A percentile compares a stretch with the other conserved stretches of the same genome.
These are phyloP conservation scores for Zymoseptoria ardabiliae DNA, from an alignment of 2,329 filamentous ascomycete species.

Conservation along the genomic window DNA sequence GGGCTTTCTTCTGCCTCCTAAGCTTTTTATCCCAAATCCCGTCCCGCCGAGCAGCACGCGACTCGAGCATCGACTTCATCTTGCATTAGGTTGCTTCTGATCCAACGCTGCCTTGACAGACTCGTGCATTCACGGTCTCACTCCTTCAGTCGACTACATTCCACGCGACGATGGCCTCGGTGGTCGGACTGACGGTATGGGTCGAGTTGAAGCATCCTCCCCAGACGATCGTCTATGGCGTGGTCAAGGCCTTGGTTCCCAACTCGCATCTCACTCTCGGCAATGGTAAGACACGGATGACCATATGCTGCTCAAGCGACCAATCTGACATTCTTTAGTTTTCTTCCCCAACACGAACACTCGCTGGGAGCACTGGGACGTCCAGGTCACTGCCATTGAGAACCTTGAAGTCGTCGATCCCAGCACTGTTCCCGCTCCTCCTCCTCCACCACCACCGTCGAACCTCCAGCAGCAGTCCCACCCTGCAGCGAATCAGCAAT, in stretches of 20 bases:
- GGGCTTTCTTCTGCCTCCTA: not conserved
- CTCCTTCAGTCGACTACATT: not conserved
- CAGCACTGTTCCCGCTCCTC: constrained; percentile 6
- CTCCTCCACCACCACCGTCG: constrained; percentile 4
- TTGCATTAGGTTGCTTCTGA: not conserved
- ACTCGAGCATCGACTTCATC: not conserved
- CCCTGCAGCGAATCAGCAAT: not conserved
- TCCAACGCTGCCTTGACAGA: not conserved
- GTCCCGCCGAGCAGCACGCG: not conserved
- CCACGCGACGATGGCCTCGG: constrained; percentile 10
- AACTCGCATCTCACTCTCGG: constrained; percentile 62
- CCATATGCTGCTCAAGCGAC: not conserved
- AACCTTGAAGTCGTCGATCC: constrained; percentile 47
- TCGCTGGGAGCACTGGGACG: constrained; percentile 45
- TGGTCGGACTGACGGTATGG: constrained; percentile 59
- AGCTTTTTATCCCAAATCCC: not conserved
- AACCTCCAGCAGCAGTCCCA: not conserved
- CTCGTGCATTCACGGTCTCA: not conserved
- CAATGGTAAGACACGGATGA: constrained; percentile 51
- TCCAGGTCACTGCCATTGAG: constrained; percentile 52
- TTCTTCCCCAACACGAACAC: constrained; percentile 50
- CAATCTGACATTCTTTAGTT: constrained; percentile 35
- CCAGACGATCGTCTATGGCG: constrained; percentile 56
- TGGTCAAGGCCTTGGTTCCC: constrained; percentile 59
- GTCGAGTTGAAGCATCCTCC: constrained; percentile 63